Conservation (phyloP, 2,329 filamentous ascomycete genomes). For the Phyllosticta citriasiana region DNA sequence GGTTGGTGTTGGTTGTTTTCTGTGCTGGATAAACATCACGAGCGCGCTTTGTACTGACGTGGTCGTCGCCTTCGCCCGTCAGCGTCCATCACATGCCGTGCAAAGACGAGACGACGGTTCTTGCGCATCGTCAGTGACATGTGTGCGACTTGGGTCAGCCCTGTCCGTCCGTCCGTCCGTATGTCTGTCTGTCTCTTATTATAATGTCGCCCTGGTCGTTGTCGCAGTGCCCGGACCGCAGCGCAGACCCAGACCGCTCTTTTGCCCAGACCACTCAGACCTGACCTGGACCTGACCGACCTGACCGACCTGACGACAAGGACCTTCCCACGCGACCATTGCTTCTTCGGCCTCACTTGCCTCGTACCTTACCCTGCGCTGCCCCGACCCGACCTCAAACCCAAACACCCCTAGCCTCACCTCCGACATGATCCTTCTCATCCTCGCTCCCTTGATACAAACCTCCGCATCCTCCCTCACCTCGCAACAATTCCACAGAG, state of each 20-base stretch:
- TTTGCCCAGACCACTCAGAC: not conserved
- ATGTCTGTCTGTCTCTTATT: too few species aligned
- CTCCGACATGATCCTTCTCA: not conserved
- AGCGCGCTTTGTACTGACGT: too few species aligned
- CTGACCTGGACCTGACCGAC: too few species aligned
- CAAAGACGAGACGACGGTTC: too few species aligned
- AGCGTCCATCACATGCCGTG: too few species aligned
- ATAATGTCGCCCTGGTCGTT: too few species aligned
- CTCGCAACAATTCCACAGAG: conserved; percentile 4
- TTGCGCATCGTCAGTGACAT: not conserved
- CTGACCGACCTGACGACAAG: not conserved
- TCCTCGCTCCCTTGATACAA: conserved; percentile 2
- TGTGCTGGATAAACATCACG: too few species aligned
- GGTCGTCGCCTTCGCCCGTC: too few species aligned
- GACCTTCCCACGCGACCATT: conserved; percentile 5
- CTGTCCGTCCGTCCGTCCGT: not conserved
- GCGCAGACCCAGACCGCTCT: not conserved
- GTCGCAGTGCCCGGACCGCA: not conserved
- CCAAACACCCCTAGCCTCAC: not conserved
- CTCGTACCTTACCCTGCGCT: not conserved
- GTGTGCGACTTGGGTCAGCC: not conserved
- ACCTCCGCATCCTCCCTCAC: conserved; percentile 1
- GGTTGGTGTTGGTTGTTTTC: too few species aligned
- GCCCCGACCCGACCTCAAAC: not conserved
- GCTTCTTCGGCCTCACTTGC: not conserved